A percentile compares a stretch with the other conserved stretches of the same genome.
phyloP scores from a whole-genome alignment of 768 basidiomycete species.

The Coprinellus micaceus region DNA sequence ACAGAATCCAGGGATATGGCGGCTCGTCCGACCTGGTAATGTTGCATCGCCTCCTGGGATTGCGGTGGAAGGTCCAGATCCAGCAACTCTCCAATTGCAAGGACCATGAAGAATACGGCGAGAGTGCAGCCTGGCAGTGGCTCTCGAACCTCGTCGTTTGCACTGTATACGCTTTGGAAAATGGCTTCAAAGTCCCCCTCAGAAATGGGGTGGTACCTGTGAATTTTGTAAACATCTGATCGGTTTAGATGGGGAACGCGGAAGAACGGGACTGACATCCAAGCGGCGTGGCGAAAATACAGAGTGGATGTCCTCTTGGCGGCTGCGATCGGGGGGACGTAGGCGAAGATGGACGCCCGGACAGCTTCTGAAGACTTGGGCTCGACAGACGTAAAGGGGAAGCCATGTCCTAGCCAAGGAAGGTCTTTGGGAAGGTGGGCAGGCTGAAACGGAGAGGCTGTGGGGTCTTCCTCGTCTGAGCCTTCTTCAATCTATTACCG shows the following conservation, averaged over 20 bases:
- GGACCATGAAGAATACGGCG: conserved; percentile 58
- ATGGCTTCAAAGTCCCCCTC: conserved; percentile 53
- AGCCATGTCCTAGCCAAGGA: conserved; percentile 58
- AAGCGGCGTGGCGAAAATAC: conserved; percentile 66
- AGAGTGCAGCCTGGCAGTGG: conserved; percentile 49
- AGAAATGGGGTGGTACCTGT: conserved; percentile 65
- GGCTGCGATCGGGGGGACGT: conserved; percentile 39
- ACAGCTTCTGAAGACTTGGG: conserved; percentile 41
- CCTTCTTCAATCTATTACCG: conserved; percentile 55
- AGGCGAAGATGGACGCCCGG: conserved; percentile 40
- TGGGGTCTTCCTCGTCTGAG: conserved; percentile 49
- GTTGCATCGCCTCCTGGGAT: conserved; percentile 52
- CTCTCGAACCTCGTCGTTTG: conserved; percentile 33
- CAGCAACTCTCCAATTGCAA: conserved; percentile 60
- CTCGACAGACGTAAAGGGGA: conserved; percentile 50
- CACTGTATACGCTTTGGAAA: conserved; percentile 51
- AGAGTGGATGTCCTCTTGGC: conserved; percentile 42
- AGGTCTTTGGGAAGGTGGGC: conserved; percentile 46
- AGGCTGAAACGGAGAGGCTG: conserved; percentile 26
- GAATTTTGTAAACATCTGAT: neutral
- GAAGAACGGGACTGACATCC: conserved; percentile 53
- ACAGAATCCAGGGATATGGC: conserved; percentile 60
- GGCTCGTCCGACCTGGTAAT: conserved; percentile 58
- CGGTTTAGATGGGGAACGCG: neutral
- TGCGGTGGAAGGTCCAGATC: conserved; percentile 55